Evolutionary conservation across 1,139 yeast species (phyloP).

Genomic region (Pichia norvegensis): DNA sequence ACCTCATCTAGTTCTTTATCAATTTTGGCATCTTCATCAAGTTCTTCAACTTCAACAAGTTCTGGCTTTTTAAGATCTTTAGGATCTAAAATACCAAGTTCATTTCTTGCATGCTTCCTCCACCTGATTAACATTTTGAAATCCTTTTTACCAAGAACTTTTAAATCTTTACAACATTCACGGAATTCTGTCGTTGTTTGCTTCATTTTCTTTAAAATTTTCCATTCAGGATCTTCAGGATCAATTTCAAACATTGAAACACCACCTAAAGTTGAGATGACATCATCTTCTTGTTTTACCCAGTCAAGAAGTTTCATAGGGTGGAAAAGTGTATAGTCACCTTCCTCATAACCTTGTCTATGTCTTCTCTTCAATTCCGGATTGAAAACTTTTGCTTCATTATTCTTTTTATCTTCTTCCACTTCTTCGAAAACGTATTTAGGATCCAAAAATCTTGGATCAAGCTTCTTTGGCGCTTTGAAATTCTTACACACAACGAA

Average conservation of each 20-base stretch:
- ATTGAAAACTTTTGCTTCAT: conserved; percentile 86
- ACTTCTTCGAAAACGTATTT: conserved; percentile 91
- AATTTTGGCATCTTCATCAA: conserved; percentile 76
- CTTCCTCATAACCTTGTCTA: conserved; percentile 97
- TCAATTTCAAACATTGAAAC: conserved; percentile 57
- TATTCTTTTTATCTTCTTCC: conserved; percentile 67
- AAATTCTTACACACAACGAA: conserved; percentile 94
- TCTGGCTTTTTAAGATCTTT: conserved; percentile 34
- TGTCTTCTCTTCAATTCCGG: conserved; percentile 87
- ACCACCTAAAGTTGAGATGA: conserved; percentile 74
- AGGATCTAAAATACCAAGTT: conserved; percentile 58
- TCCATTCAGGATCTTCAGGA: conserved; percentile 64
- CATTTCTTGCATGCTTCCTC: conserved; percentile 79
- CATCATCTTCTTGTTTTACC: conserved; percentile 64
- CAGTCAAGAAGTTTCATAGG: conserved; percentile 72
- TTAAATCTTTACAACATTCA: conserved; percentile 82
- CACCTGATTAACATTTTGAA: conserved; percentile 78
- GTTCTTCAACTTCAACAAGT: background rate
- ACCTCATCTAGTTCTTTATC: conserved; percentile 75
- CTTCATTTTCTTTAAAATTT: conserved; percentile 59
- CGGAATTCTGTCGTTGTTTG: conserved; percentile 70
- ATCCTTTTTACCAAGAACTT: conserved; percentile 89
- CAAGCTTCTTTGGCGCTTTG: conserved; percentile 92
- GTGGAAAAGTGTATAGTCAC: conserved; percentile 73
- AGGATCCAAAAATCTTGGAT: conserved; percentile 87